Evolutionary conservation across 169 alveolate species (phyloP).

Genomic region (Eimeria mitis): DNA sequence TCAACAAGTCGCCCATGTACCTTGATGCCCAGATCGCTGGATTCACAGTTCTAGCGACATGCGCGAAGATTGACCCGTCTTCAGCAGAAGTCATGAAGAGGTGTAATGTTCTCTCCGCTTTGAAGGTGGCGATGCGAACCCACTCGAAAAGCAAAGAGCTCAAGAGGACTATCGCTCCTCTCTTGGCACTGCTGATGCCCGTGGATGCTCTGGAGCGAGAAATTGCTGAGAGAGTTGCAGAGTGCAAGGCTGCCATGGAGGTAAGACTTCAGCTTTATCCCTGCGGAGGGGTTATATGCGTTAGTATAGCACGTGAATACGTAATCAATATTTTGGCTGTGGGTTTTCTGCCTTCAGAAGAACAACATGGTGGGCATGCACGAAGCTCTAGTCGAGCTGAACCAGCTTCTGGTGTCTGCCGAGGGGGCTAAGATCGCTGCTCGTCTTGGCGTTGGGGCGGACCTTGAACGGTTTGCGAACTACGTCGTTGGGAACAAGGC

Average conservation of each 20-base stretch:
- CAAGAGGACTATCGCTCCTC: slow-evolving; percentile 91
- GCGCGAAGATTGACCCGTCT: slow-evolving; percentile 87
- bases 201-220: slow-evolving; percentile 92
- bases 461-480: slow-evolving; percentile 37
- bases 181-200: slow-evolving; percentile 94
- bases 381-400: slow-evolving; percentile 84
- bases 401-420: slow-evolving; percentile 86
- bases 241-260: slow-evolving; percentile 86
- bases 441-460: slow-evolving; percentile 67
- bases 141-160: slow-evolving; percentile 91
- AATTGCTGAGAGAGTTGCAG: slow-evolving; percentile 89
- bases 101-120: slow-evolving; percentile 80
- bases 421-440: slow-evolving; percentile 87
- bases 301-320: neutral
- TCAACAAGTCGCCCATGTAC: slow-evolving; percentile 92
- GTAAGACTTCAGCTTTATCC: neutral
- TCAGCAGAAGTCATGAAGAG: slow-evolving; percentile 85
- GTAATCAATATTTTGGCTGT: neutral
- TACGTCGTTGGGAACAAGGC: slow-evolving; percentile 49
- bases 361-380: slow-evolving; percentile 81
- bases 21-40: slow-evolving; percentile 92
- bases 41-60: slow-evolving; percentile 87
- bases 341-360: slow-evolving; percentile 12
- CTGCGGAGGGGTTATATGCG: neutral
- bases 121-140: slow-evolving; percentile 91